phyloP scores from a whole-genome alignment of 2,329 filamentous ascomycete species.

The Didymella segeticola region DNA sequence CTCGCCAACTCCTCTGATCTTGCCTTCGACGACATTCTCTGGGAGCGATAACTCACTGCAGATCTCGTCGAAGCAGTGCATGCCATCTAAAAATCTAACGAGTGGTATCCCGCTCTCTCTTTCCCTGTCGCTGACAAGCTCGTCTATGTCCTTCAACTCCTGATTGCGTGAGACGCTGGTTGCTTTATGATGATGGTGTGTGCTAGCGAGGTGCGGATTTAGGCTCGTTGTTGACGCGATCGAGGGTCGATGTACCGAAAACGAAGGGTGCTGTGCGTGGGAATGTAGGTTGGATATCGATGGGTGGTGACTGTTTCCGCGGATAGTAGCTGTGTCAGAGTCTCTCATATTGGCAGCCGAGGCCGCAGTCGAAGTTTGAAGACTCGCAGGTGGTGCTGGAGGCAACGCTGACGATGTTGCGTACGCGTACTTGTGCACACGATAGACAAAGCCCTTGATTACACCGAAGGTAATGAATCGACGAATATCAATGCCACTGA shows the following conservation, averaged over 20 bases:
- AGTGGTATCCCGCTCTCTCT: conserved; percentile 54
- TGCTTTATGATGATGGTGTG: conserved; percentile 14
- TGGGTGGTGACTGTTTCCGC: conserved; percentile 20
- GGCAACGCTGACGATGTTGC: conserved; percentile 46
- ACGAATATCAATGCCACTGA: conserved; percentile 83
- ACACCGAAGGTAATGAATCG: conserved; percentile 94
- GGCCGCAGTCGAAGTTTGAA: conserved; percentile 30
- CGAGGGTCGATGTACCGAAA: conserved; percentile 29
- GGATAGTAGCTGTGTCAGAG: conserved; percentile 27
- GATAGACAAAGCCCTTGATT: conserved; percentile 92
- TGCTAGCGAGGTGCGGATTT: conserved; percentile 8
- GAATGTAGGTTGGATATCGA: conserved; percentile 13
- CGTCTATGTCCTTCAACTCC: conserved; percentile 19
- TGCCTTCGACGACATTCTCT: conserved; percentile 73
- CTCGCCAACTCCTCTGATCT: conserved; percentile 59
- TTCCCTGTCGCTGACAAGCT: conserved; percentile 23
- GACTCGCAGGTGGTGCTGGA: conserved; percentile 36
- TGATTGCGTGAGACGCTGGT: conserved; percentile 16
- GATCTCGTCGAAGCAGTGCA: conserved; percentile 81
- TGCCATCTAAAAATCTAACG: conserved; percentile 74
- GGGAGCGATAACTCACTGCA: conserved; percentile 76
- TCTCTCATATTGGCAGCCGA: conserved; percentile 25
- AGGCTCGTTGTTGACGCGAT: conserved; percentile 22
- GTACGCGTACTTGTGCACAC: conserved; percentile 89
- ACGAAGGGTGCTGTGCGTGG: conserved; percentile 22